These are phyloP conservation scores for Boletus smithii DNA, from an alignment of 1,284 basidiomycete genomes.

Conservation along the genomic window DNA sequence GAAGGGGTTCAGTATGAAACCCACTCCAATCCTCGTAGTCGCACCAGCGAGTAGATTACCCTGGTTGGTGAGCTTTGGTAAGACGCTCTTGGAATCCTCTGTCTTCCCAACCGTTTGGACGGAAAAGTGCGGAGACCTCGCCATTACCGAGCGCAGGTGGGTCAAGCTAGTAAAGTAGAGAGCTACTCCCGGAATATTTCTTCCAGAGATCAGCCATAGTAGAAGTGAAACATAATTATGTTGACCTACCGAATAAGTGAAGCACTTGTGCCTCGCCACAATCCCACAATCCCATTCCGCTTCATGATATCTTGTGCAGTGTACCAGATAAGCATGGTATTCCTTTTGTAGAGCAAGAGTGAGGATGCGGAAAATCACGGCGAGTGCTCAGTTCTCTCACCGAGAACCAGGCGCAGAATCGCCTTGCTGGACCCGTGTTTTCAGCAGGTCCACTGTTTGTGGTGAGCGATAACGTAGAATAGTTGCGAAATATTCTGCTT, in stretches of 20 bases:
- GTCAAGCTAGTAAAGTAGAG: conserved; percentile 88
- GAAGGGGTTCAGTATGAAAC: conserved; percentile 89
- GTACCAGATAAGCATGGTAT: conserved; percentile 41
- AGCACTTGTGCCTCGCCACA: conserved; percentile 86
- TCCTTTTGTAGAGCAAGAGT: conserved; percentile 27
- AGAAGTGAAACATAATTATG: background rate
- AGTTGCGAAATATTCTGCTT: conserved; percentile 19
- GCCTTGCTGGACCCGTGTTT: conserved; percentile 83
- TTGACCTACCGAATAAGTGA: conserved; percentile 67
- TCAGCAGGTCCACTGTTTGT: conserved; percentile 76
- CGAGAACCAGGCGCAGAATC: conserved; percentile 42
- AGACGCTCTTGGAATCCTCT: conserved; percentile 46
- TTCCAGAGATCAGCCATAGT: conserved; percentile 31
- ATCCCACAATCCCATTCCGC: conserved; percentile 59
- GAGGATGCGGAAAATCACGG: conserved; percentile 1
- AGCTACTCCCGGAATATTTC: conserved; percentile 92
- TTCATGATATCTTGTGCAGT: conserved; percentile 60
- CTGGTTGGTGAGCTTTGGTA: conserved; percentile 73
- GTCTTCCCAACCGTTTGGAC: conserved; percentile 28
- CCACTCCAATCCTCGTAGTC: conserved; percentile 79
- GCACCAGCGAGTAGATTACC: conserved; percentile 93
- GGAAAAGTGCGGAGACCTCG: conserved; percentile 62
- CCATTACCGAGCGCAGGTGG: conserved; percentile 70
- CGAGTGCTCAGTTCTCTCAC: conserved; percentile 27
- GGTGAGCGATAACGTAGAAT: background rate